Evolutionary conservation across 768 basidiomycete genomes (phyloP).

Genomic region (button mushroom (Agaricus bisporus)): DNA sequence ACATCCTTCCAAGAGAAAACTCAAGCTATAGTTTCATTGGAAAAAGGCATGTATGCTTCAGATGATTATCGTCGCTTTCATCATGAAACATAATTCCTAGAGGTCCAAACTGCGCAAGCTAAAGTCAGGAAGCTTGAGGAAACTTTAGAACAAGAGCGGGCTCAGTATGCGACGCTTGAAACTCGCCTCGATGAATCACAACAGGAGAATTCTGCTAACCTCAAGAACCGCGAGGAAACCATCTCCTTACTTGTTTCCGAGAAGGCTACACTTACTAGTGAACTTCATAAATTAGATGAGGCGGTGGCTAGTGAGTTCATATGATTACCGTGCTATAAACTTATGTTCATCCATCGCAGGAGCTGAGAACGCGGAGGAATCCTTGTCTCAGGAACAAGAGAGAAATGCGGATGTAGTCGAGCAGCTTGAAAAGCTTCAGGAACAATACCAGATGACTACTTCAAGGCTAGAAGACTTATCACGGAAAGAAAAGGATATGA

Average conservation of each 20-base stretch:
- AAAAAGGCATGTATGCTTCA: not conserved
- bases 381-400: constrained; percentile 36
- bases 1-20: constrained; percentile 12
- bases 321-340: not conserved
- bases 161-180: not conserved
- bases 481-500: constrained; percentile 47
- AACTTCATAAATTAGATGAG: constrained; percentile 51
- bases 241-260: constrained; percentile 75
- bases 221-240: constrained; percentile 62
- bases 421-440: constrained; percentile 37
- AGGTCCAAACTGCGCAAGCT: not conserved
- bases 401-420: constrained; percentile 33
- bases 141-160: not conserved
- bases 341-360: constrained; percentile 24
- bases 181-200: constrained; percentile 1
- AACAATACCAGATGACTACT: constrained; percentile 28
- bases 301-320: constrained; percentile 56
- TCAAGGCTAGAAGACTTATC: constrained; percentile 36
- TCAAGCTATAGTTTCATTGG: constrained; percentile 3
- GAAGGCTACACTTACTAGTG: constrained; percentile 53
- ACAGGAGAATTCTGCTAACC: constrained; percentile 21
- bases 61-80: not conserved
- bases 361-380: constrained; percentile 34
- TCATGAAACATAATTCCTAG: not conserved
- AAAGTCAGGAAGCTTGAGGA: not conserved